Base-by-base conservation (phyloP, 2,329 filamentous ascomycete genomes). In the Fusarium sp. region DNA sequence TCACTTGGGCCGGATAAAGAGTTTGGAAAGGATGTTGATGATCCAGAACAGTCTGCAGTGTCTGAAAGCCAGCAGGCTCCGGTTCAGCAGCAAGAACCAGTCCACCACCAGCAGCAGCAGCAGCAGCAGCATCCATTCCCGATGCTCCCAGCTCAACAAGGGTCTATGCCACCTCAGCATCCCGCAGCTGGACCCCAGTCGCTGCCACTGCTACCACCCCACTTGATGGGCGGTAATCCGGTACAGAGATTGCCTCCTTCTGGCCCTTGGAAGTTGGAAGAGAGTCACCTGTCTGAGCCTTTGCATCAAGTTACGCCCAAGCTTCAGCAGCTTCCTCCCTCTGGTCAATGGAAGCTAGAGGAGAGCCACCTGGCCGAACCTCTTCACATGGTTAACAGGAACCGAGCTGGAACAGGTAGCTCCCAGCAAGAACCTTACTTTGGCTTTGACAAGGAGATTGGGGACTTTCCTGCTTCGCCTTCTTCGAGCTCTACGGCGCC, bases 321-420 rank as follows among this genome's bases (percentile, higher is more conserved):
- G 19, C 35, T 78, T 4, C 77, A 78, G 15, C 75, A 71, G 15
- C 75, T 80, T 9, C 77, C 77, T 12, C 78, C 77, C 2, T 71
- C 74, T 13, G 79, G 78, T 0, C 75, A 76, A 15, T 86, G 84
- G 83, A 83, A 80, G 46, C 71, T 83, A 6, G 78, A 85, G 65
- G 83, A 85, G 68, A 86, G 84, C 13, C 78, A 83, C 51, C 74
- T 86, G 13, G 73, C 79, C 1, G 79, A 83, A 58, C 84, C 84
- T 22, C 75, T 85, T 19, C 73, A 76, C 42, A 40, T 61, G 6
- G 68, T 75, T 3, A 65, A 71, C 9, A 74, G 73, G 47, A 75
- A 76, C 44, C 74, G 76, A 19, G 67, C 75, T 22, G 74, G 71
- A 15, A 74, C 73, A 3, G 67, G 66, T 15, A 59, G 61, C 42